Percentiles rank a stretch among this genome's conserved stretches.
These are phyloP conservation scores for Pseudogymnoascus sp. DNA, from an alignment of 2,329 filamentous ascomycete genomes.

Conservation along the genomic window DNA sequence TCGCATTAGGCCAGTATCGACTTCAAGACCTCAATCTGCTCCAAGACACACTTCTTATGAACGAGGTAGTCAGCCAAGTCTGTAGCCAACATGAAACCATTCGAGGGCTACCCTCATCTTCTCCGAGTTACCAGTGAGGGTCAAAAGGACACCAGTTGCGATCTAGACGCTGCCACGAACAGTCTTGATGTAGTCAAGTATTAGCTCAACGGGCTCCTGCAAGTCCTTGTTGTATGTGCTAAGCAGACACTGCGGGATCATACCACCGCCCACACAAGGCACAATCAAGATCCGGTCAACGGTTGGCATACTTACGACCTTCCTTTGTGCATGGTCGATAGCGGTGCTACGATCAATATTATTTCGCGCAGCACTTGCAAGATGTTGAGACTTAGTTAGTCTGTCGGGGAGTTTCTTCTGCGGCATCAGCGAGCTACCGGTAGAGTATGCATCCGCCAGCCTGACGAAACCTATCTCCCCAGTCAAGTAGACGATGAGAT, in stretches of 20 bases:
- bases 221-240: conserved; percentile 87
- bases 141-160: conserved; percentile 71
- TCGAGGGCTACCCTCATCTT: conserved; percentile 75
- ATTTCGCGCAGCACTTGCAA: conserved; percentile 26
- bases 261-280: conserved; percentile 23
- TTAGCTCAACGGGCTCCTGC: conserved; percentile 78
- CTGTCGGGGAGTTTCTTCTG: conserved; percentile 80
- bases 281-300: too few relatives aligned
- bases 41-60: conserved; percentile 52
- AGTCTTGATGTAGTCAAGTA: conserved; percentile 78
- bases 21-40: conserved; percentile 52
- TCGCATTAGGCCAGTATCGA: conserved; percentile 27
- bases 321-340: too few relatives aligned
- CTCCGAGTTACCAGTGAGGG: conserved; percentile 60
- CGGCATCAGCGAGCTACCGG: conserved; percentile 70
- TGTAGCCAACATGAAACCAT: conserved; percentile 75
- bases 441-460: conserved; percentile 72
- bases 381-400: conserved; percentile 33
- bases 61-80: conserved; percentile 61
- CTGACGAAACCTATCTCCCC: conserved; percentile 70
- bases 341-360: too few relatives aligned
- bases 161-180: conserved; percentile 76
- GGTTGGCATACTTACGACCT: too few relatives aligned
- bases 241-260: conserved; percentile 63
- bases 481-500: conserved; percentile 76